phyloP scores from a whole-genome alignment of 495 filamentous ascomycete species.

The Tuber aestivum region DNA sequence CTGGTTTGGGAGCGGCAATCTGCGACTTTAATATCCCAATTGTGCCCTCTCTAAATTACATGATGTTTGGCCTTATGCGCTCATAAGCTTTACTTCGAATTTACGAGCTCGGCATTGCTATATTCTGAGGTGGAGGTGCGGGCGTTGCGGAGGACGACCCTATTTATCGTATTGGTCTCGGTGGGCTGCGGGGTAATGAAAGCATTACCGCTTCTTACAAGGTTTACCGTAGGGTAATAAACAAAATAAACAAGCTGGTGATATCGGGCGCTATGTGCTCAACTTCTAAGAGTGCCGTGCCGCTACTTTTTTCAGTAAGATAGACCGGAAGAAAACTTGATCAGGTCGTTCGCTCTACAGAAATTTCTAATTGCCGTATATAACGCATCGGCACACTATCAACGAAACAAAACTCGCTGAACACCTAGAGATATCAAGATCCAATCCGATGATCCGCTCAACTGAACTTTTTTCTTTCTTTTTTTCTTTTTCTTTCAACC shows the following conservation, averaged over 20 bases:
- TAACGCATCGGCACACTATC: neutral
- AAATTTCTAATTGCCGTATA: neutral
- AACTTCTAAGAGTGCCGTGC: neutral
- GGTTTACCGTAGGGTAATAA: neutral
- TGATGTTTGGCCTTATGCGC: neutral
- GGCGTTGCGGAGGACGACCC: neutral
- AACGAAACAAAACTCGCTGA: neutral
- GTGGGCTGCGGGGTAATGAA: neutral
- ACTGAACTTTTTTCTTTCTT: neutral
- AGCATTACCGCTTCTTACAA: neutral
- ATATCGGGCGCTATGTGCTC: slow-evolving; percentile 1
- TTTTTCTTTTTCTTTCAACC: neutral
- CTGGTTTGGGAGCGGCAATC: neutral
- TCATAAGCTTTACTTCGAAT: neutral
- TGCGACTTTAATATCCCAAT: neutral
- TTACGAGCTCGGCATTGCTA: neutral
- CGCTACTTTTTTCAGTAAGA: neutral
- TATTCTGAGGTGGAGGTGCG: slow-evolving; percentile 1
- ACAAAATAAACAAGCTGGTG: neutral
- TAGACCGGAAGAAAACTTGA: neutral
- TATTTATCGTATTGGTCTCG: neutral
- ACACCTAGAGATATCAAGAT: neutral
- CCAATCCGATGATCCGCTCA: slow-evolving; percentile 1
- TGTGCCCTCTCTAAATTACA: neutral
- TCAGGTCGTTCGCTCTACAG: neutral